A percentile compares a stretch with the other conserved stretches of the same genome.
phyloP scores from a whole-genome alignment of 2,329 filamentous ascomycete species.

The Xylaria sp. region DNA sequence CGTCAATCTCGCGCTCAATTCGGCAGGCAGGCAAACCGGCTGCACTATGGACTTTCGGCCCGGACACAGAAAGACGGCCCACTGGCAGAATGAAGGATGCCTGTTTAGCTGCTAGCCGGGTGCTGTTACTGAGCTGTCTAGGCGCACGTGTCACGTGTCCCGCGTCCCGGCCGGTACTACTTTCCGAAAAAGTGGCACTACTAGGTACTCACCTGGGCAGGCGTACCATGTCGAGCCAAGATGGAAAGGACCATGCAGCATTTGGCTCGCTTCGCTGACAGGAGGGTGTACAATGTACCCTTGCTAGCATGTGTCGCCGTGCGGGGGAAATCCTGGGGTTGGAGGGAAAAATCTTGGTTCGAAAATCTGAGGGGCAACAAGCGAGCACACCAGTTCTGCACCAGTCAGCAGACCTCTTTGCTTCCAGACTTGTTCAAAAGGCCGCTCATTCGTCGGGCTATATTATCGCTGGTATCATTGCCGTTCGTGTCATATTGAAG shows the following conservation, averaged over 20 bases:
- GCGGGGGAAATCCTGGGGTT: conserved; percentile 39
- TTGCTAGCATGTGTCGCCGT: conserved; percentile 35
- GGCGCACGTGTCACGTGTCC: conserved; percentile 32
- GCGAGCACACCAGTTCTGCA: conserved; percentile 1
- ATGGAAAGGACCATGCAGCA: conserved; percentile 34
- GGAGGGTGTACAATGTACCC: neutral
- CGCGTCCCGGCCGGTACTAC: conserved; percentile 41
- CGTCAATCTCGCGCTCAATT: conserved; percentile 25
- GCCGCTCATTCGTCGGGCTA: conserved; percentile 25
- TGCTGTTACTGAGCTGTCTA: conserved; percentile 2
- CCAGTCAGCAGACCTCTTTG: conserved; percentile 8
- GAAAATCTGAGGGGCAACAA: conserved; percentile 32
- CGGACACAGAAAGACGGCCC: conserved; percentile 42
- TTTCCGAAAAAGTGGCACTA: conserved; percentile 41
- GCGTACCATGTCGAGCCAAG: neutral
- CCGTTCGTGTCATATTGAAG: conserved; percentile 7
- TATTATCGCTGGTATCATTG: conserved; percentile 13
- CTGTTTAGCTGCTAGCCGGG: neutral
- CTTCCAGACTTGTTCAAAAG: conserved; percentile 5
- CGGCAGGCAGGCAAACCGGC: conserved; percentile 37
- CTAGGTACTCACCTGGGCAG: no score
- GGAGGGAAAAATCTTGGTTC: conserved; percentile 24
- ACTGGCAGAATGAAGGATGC: conserved; percentile 19
- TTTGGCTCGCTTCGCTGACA: neutral
- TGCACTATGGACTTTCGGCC: conserved; percentile 54